Evolutionary conservation across 495 filamentous ascomycete genomes (phyloP), one percentile per base, ranked within the genome.

Genomic region (Talaromyces ruber): DNA sequence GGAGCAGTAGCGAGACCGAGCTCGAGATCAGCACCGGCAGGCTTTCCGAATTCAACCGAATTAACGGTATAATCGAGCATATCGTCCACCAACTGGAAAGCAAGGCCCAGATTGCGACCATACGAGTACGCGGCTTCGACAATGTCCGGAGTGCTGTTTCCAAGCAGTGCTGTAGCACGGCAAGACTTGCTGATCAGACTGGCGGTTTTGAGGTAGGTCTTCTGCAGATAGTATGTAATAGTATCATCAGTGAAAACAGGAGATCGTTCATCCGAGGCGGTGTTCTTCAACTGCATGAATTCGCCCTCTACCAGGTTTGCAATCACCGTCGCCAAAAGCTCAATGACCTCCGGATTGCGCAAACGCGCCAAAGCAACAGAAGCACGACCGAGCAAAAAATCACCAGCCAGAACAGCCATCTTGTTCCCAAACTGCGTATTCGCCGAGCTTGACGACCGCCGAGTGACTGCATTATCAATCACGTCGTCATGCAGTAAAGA

Each of bases 211-310:
- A 98, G 82, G 70, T 98, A 98, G 39, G 94, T 98, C 81, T 98
- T 98, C 71, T 97, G 91, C n/a, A 98, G 80, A 70, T 98, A 98
- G 73, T 98, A 98, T 8, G 86, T 80, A 60, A 98, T 80, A 2
- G 91, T 90, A 28, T 97, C 89, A 61, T 95, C 88, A 2, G 88
- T 91, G 81, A 89, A 98, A 14, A 80, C 78, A 0, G 92, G 92
- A 64, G 89, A 85, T 61, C 79, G 73, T 74, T 97, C 93, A 68
- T 97, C 93, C 62, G 84, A 81, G 21, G 88, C 89, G 3, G 94
- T 98, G 75, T 98, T 98, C 75, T 96, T 93, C 59, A 98, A 79
- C 77, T 98, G 94, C 93, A 98, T 98, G 79, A 98, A 97, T 72
- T 98, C 94, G 64, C 94, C 94, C 76, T 98, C 95, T 25, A 98